A percentile compares a stretch with the other conserved stretches of the same genome.
Evolutionary conservation across 768 basidiomycete genomes (phyloP).

Genomic region (Exsudoporus frostii): DNA sequence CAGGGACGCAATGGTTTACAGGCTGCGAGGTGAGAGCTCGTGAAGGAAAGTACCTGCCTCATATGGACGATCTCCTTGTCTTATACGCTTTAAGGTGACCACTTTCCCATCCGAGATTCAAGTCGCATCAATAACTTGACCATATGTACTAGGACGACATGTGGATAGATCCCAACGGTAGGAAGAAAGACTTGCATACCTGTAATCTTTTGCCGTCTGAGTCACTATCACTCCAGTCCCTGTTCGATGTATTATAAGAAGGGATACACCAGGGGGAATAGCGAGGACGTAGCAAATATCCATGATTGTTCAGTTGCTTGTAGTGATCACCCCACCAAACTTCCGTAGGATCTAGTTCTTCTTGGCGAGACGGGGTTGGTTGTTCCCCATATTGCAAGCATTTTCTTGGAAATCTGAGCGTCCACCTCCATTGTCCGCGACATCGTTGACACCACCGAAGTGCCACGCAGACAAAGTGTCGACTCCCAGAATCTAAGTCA

Average conservation of each 20-base stretch:
- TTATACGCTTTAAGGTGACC: conserved; percentile 31
- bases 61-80: conserved; percentile 3
- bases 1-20: conserved; percentile 27
- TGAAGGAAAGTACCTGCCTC: conserved; percentile 25
- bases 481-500: too few relatives aligned
- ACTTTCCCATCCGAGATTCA: conserved; percentile 24
- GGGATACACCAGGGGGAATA: conserved; percentile 12
- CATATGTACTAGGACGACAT: background rate
- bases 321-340: conserved; percentile 13
- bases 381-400: background rate
- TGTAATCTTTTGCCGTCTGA: background rate
- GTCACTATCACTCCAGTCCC: background rate
- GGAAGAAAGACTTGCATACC: background rate
- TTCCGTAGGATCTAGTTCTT: conserved; percentile 7
- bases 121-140: conserved; percentile 27
- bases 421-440: background rate
- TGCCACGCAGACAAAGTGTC: background rate
- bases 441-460: background rate
- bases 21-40: background rate
- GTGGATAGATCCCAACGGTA: background rate
- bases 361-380: background rate
- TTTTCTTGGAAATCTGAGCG: background rate
- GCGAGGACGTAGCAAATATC: conserved; percentile 13
- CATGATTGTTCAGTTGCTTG: background rate
- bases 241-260: conserved; percentile 1